Evolutionary conservation across 371 early-diverging fungal species (phyloP).

Genomic region (Actinomortierella wolfii): DNA sequence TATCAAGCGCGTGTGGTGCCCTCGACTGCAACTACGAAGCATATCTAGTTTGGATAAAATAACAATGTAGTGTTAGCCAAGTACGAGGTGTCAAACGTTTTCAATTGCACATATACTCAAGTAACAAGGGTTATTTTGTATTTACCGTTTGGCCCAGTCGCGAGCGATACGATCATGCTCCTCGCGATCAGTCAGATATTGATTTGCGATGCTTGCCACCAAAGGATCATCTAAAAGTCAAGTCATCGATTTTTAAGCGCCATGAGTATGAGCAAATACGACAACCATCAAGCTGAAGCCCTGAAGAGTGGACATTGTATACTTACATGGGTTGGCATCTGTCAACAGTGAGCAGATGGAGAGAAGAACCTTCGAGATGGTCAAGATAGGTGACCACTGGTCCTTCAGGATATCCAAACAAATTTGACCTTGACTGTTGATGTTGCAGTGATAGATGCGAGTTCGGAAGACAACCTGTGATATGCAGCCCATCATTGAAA

Average conservation of each 20-base stretch:
- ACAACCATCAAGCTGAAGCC: neutral
- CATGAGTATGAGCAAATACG: neutral
- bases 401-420: constrained; percentile 95
- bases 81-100: too few relatives aligned
- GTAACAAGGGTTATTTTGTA: too few relatives aligned
- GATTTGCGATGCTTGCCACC: constrained; percentile 91
- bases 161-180: constrained; percentile 91
- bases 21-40: too few relatives aligned
- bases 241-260: neutral
- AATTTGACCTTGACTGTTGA: constrained; percentile 88
- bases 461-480: constrained; percentile 80
- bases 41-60: too few relatives aligned
- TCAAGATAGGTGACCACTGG: constrained; percentile 95
- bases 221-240: constrained; percentile 81
- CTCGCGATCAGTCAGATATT: constrained; percentile 84
- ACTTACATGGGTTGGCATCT: constrained; percentile 90
- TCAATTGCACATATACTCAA: too few relatives aligned
- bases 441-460: constrained; percentile 96
- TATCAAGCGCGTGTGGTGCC: too few relatives aligned
- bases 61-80: too few relatives aligned
- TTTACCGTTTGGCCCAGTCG: constrained; percentile 91
- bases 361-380: constrained; percentile 90
- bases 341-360: constrained; percentile 89
- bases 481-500: neutral
- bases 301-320: neutral